Evolutionary conservation across 2,329 filamentous ascomycete genomes (phyloP).

Genomic region (Eurotiales sp.): DNA sequence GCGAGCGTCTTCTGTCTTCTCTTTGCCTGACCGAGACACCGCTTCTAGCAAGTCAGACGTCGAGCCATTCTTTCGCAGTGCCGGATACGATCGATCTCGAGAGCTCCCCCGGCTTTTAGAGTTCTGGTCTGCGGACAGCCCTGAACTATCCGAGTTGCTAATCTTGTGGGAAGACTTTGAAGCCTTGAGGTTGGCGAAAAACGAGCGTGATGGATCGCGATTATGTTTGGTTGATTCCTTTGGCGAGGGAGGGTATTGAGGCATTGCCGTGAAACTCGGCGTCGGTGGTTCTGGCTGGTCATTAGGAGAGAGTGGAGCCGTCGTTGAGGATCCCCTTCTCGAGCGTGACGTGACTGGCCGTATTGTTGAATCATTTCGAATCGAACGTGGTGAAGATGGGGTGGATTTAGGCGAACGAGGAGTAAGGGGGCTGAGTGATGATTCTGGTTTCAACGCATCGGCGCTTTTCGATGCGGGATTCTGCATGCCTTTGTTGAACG

Average conservation of each 20-base stretch:
- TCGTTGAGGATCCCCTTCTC: conserved; percentile 26
- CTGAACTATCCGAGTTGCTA: conserved; percentile 39
- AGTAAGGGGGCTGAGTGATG: conserved; percentile 30
- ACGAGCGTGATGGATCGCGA: conserved; percentile 44
- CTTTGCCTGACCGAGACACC: conserved; percentile 26
- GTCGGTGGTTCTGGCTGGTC: conserved; percentile 29
- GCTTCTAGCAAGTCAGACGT: conserved; percentile 39
- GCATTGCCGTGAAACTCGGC: conserved; percentile 44
- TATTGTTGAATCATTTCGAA: conserved; percentile 37
- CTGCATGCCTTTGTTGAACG: conserved; percentile 27
- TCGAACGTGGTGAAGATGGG: conserved; percentile 31
- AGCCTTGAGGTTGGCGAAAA: conserved; percentile 46
- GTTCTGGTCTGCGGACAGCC: conserved; percentile 30
- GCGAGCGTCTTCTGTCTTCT: conserved; percentile 20
- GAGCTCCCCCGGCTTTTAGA: conserved; percentile 43
- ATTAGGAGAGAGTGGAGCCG: conserved; percentile 27
- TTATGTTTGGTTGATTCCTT: conserved; percentile 38
- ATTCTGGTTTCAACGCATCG: conserved; percentile 33
- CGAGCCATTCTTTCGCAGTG: conserved; percentile 38
- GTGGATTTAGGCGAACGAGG: conserved; percentile 37
- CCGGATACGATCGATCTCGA: conserved; percentile 37
- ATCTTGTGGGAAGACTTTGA: conserved; percentile 43
- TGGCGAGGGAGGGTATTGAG: conserved; percentile 42
- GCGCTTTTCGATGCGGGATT: conserved; percentile 31
- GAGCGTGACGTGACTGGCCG: conserved; percentile 38